These are phyloP conservation scores for Nothophoma quercina DNA, from an alignment of 2,329 filamentous ascomycete genomes.

Conservation along the genomic window DNA sequence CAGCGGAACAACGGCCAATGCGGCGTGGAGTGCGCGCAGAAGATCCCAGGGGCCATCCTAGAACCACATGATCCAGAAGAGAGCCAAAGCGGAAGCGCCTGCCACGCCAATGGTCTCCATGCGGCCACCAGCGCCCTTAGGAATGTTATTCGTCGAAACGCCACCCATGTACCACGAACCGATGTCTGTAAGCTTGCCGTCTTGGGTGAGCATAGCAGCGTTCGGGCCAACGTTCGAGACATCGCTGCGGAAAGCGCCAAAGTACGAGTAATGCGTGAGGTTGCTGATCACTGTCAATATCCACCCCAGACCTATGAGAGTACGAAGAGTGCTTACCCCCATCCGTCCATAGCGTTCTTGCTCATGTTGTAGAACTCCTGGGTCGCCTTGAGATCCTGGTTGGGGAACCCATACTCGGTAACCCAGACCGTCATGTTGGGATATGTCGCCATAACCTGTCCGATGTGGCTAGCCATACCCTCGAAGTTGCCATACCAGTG, in stretches of 20 bases:
- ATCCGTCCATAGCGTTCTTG: conserved; percentile 70
- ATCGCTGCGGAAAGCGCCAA: conserved; percentile 74
- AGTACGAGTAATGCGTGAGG: conserved; percentile 75
- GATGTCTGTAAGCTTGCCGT: conserved; percentile 76
- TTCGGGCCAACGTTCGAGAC: conserved; percentile 79
- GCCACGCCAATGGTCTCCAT: conserved; percentile 6
- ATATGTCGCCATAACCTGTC: conserved; percentile 61
- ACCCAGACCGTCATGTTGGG: conserved; percentile 72
- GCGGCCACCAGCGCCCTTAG: conserved; percentile 11
- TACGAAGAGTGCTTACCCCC: conserved; percentile 55
- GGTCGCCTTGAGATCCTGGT: conserved; percentile 64
- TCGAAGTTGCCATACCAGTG: conserved; percentile 71
- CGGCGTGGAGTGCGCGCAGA: no score
- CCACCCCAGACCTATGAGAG: neutral
- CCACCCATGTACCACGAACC: conserved; percentile 79
- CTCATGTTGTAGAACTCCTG: conserved; percentile 74
- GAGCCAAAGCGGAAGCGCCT: neutral
- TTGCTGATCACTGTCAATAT: conserved; percentile 47
- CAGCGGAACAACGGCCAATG: no score
- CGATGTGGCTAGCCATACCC: conserved; percentile 71
- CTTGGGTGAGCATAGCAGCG: conserved; percentile 71
- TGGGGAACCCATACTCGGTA: conserved; percentile 74
- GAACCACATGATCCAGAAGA: conserved; percentile 8
- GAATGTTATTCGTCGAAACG: conserved; percentile 15
- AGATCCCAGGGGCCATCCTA: neutral